Evolutionary conservation across 441 rosid genomes (phyloP).

Genomic region (Bocquillonia castaneifolia): DNA sequence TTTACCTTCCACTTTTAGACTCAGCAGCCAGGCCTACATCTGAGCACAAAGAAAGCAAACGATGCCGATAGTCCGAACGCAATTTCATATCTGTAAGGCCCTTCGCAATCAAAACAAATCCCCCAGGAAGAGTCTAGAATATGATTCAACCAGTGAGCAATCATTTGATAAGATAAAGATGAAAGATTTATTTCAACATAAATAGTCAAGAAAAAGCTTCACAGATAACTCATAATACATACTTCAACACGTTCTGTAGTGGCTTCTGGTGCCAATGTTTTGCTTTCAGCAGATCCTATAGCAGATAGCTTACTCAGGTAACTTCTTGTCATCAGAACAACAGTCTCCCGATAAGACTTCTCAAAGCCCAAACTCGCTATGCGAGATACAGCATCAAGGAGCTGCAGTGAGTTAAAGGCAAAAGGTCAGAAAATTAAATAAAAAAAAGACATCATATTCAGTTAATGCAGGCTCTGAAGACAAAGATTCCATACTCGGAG

Average conservation of each 20-base stretch:
- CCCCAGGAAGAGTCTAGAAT: slow-evolving; percentile 98
- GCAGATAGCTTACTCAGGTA: slow-evolving; percentile 73
- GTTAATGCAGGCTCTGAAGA: slow-evolving; percentile 29
- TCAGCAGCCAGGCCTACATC: slow-evolving; percentile 98
- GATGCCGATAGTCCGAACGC: slow-evolving; percentile 92
- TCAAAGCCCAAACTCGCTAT: slow-evolving; percentile 96
- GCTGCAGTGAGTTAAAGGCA: slow-evolving; percentile 47
- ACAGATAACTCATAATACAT: slow-evolving; percentile 20
- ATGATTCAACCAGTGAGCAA: slow-evolving; percentile 52
- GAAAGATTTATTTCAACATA: neutral
- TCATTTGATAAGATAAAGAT: slow-evolving; percentile 30
- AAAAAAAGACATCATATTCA: slow-evolving; percentile 20
- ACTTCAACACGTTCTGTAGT: slow-evolving; percentile 93
- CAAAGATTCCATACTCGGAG: slow-evolving; percentile 64
- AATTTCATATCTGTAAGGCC: slow-evolving; percentile 66
- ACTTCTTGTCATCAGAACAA: slow-evolving; percentile 94
- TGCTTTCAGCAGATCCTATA: slow-evolving; percentile 84
- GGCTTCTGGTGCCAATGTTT: slow-evolving; percentile 77
- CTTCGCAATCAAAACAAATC: slow-evolving; percentile 82
- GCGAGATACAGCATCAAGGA: slow-evolving; percentile 97
- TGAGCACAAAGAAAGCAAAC: slow-evolving; percentile 92
- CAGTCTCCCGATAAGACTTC: slow-evolving; percentile 98
- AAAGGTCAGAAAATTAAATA: slow-evolving; percentile 29
- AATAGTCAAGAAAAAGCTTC: slow-evolving; percentile 8
- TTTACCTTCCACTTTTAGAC: slow-evolving; percentile 88